Evolutionary conservation across 768 basidiomycete genomes (phyloP).

Genomic region (Suillus decipiens): DNA sequence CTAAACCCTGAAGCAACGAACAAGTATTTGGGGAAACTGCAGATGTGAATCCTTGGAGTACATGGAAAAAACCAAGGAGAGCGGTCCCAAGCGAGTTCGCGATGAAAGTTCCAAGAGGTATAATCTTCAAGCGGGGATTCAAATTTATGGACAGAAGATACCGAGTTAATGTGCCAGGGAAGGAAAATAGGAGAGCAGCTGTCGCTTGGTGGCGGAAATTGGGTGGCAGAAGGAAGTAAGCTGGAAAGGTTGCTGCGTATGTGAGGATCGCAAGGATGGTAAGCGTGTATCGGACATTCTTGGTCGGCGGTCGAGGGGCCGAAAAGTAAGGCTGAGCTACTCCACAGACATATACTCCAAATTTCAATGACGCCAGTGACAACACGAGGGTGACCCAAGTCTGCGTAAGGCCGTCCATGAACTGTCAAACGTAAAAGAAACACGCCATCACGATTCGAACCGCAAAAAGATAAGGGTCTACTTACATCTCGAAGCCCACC

Average conservation of each 20-base stretch:
- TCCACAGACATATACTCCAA: conserved; percentile 68
- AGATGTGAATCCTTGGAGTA: conserved; percentile 57
- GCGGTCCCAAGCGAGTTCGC: conserved; percentile 82
- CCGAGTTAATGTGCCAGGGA: conserved; percentile 84
- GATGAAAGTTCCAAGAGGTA: conserved; percentile 79
- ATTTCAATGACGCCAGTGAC: conserved; percentile 72
- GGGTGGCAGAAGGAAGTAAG: conserved; percentile 74
- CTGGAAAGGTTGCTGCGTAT: conserved; percentile 75
- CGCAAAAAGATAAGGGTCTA: background rate
- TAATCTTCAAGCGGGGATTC: conserved; percentile 59
- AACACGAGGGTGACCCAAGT: conserved; percentile 77
- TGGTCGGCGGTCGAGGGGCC: conserved; percentile 42
- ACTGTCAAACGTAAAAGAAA: conserved; percentile 44
- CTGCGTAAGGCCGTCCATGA: conserved; percentile 84
- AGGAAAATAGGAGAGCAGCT: conserved; percentile 86
- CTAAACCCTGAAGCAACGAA: conserved; percentile 74
- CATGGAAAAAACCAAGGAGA: conserved; percentile 73
- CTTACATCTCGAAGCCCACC: conserved; percentile 74
- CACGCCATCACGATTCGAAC: background rate
- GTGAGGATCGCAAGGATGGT: conserved; percentile 58
- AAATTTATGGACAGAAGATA: conserved; percentile 74
- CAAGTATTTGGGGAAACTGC: conserved; percentile 56
- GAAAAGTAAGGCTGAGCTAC: conserved; percentile 44
- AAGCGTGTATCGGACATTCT: conserved; percentile 48
- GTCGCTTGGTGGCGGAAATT: conserved; percentile 77